phyloP scores from a whole-genome alignment of 2,329 filamentous ascomycete species.

The Alternaria brassicae region DNA sequence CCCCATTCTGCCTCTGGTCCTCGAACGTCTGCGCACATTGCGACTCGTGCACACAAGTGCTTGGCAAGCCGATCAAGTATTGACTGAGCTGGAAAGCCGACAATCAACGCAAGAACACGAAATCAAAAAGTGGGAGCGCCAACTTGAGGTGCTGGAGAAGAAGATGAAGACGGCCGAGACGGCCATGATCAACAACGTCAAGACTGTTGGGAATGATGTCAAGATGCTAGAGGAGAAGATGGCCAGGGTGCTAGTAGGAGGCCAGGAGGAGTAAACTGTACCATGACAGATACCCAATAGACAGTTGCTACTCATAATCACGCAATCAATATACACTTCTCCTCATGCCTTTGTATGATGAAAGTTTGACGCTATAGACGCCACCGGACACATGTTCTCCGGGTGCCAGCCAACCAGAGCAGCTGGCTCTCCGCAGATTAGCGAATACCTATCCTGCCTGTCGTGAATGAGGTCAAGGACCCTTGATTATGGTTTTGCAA shows the following conservation, averaged over 20 bases:
- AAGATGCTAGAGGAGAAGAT: constrained; percentile 83
- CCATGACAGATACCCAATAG: constrained; percentile 11
- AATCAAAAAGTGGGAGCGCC: constrained; percentile 84
- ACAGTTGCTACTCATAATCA: constrained; percentile 8
- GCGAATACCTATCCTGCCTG: constrained; percentile 3
- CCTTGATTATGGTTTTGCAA: background rate
- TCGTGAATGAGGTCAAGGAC: background rate
- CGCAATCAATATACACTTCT: background rate
- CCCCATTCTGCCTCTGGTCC: constrained; percentile 81
- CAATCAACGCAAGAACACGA: constrained; percentile 85
- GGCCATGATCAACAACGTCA: constrained; percentile 79
- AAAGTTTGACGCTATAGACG: constrained; percentile 10
- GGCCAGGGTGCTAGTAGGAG: constrained; percentile 48
- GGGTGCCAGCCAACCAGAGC: constrained; percentile 24
- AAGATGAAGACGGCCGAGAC: constrained; percentile 74
- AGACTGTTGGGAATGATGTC: constrained; percentile 87
- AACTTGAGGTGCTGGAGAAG: constrained; percentile 77
- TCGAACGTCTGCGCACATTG: constrained; percentile 85
- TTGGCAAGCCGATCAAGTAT: constrained; percentile 76
- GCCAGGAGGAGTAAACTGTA: constrained; percentile 11
- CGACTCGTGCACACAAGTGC: constrained; percentile 86
- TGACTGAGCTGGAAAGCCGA: constrained; percentile 77
- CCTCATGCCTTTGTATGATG: background rate
- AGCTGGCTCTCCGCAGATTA: constrained; percentile 19
- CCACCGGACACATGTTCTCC: constrained; percentile 3